phyloP scores from a whole-genome alignment of 1,284 basidiomycete genomes.

The Marasmius sp. region DNA sequence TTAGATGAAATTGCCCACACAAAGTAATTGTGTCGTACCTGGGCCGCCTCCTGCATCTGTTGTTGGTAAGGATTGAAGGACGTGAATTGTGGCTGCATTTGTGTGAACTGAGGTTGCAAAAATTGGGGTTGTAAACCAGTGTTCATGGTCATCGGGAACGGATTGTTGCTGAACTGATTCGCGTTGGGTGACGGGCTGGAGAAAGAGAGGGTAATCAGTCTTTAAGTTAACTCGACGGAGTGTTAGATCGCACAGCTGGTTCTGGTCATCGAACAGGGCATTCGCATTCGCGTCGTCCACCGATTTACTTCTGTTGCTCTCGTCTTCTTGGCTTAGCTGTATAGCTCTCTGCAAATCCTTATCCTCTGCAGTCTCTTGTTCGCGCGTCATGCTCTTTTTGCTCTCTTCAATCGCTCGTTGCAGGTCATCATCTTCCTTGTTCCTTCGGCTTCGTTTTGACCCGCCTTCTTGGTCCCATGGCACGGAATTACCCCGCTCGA shows the following conservation, averaged over 20 bases:
- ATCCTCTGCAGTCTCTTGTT: conserved; percentile 73
- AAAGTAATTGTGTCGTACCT: conserved; percentile 34
- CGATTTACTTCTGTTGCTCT: conserved; percentile 65
- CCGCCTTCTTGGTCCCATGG: conserved; percentile 23
- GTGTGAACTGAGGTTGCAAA: conserved; percentile 51
- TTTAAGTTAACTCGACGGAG: neutral
- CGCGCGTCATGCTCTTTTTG: conserved; percentile 75
- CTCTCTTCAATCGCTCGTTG: conserved; percentile 84
- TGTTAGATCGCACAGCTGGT: conserved; percentile 56
- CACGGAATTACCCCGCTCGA: neutral
- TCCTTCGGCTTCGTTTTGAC: conserved; percentile 31
- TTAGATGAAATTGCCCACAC: conserved; percentile 2
- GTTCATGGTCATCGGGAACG: conserved; percentile 67
- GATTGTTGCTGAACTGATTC: conserved; percentile 42
- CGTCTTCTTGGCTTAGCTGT: conserved; percentile 86
- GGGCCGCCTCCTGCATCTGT: conserved; percentile 83
- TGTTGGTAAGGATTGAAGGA: conserved; percentile 94
- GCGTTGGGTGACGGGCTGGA: conserved; percentile 25
- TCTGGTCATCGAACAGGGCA: conserved; percentile 84
- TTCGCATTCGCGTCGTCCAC: conserved; percentile 76
- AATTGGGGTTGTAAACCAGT: conserved; percentile 59
- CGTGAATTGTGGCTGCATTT: conserved; percentile 70
- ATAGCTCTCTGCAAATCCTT: conserved; percentile 80
- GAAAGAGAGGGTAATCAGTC: neutral
- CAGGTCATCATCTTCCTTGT: conserved; percentile 80